Percentiles rank a stretch among this genome's conserved stretches.
Evolutionary conservation across 2,329 filamentous ascomycete species (phyloP).

Genomic region (Penicillium occitanis): DNA sequence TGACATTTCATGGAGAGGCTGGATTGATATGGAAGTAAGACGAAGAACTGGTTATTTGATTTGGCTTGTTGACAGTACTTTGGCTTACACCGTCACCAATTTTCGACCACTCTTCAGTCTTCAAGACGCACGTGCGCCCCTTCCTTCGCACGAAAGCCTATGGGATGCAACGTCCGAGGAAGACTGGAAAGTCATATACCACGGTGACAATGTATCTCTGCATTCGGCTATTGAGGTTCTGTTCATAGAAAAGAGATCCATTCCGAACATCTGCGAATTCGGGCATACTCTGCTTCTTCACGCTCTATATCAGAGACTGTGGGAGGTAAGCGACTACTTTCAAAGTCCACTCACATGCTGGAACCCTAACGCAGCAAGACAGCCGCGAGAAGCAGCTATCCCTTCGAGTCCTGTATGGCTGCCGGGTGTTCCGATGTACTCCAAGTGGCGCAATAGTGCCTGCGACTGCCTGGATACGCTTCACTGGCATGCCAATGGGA

Average conservation of each 20-base stretch:
- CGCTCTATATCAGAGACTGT: slow-evolving; percentile 52
- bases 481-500: slow-evolving; percentile 59
- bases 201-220: slow-evolving; percentile 38
- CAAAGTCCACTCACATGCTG: slow-evolving; percentile 48
- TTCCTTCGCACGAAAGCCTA: slow-evolving; percentile 44
- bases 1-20: slow-evolving; percentile 33
- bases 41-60: slow-evolving; percentile 45
- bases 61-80: slow-evolving; percentile 47
- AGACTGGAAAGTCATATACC: slow-evolving; percentile 34
- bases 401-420: slow-evolving; percentile 46
- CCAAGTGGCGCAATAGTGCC: slow-evolving; percentile 48
- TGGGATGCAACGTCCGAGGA: slow-evolving; percentile 42
- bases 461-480: slow-evolving; percentile 55
- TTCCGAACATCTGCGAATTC: slow-evolving; percentile 49
- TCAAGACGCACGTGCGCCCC: slow-evolving; percentile 41
- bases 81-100: slow-evolving; percentile 39
- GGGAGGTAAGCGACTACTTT: slow-evolving; percentile 51
- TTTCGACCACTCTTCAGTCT: slow-evolving; percentile 38
- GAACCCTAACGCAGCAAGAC: slow-evolving; percentile 46
- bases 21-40: slow-evolving; percentile 40
- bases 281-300: slow-evolving; percentile 52
- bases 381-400: slow-evolving; percentile 37
- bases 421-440: slow-evolving; percentile 49
- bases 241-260: slow-evolving; percentile 52
- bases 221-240: slow-evolving; percentile 46